Percentiles rank a stretch among this genome's conserved stretches.
Conservation (phyloP, 2,329 filamentous ascomycete genomes). For the Talaromyces sp. region DNA sequence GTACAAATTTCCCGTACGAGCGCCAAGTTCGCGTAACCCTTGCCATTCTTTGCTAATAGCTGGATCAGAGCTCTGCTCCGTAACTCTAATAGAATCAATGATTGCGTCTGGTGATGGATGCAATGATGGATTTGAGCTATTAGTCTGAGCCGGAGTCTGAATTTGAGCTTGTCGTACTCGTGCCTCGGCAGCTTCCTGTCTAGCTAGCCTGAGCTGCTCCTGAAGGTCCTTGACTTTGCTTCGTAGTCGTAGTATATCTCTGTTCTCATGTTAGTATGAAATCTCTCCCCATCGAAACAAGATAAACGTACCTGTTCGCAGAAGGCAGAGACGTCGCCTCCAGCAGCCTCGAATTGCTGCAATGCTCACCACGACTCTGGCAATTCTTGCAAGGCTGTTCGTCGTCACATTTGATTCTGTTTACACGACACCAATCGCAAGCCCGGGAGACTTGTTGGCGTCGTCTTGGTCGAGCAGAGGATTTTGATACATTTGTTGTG, state of each 20-base stretch:
- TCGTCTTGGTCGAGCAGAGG: not conserved
- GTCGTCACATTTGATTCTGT: not conserved
- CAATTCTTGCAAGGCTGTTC: not conserved
- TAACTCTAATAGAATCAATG: not conserved
- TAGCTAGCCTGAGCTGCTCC: conserved; percentile 26
- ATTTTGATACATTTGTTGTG: not conserved
- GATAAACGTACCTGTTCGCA: not conserved
- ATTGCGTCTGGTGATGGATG: not conserved
- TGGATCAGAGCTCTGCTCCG: not conserved
- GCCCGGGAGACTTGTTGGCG: not conserved
- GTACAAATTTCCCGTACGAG: not conserved
- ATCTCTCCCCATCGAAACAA: not conserved
- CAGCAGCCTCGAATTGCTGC: conserved; percentile 12
- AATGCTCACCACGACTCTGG: conserved; percentile 1
- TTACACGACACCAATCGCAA: not conserved
- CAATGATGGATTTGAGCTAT: not conserved
- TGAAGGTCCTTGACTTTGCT: conserved; percentile 27
- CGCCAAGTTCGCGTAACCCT: not conserved
- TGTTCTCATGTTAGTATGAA: not conserved
- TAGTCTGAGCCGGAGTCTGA: not conserved
- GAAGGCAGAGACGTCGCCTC: conserved; percentile 11
- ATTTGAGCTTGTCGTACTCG: conserved; percentile 8
- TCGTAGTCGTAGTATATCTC: conserved; percentile 25
- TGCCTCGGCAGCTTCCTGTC: conserved; percentile 16
- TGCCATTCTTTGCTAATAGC: not conserved